Evolutionary conservation across 2,329 filamentous ascomycete species (phyloP).

Genomic region (Phyllosticta citrichinensis): DNA sequence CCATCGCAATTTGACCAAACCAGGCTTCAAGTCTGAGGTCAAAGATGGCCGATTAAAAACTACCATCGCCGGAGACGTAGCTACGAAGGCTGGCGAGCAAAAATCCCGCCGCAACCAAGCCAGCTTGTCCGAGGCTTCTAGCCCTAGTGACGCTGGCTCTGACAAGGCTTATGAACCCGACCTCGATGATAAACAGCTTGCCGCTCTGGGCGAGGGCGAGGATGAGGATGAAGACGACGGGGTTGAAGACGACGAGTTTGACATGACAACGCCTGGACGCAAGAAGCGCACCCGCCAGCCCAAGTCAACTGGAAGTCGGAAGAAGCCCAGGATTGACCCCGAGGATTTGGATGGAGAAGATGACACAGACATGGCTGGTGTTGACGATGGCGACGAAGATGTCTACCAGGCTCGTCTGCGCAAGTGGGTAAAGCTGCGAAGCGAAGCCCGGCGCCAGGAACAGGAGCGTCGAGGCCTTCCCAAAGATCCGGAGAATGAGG

Average conservation of each 20-base stretch:
- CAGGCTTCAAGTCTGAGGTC: slow-evolving; percentile 32
- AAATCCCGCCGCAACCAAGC: slow-evolving; percentile 3
- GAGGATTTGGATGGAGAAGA: slow-evolving; percentile 18
- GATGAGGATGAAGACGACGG: slow-evolving; percentile 24
- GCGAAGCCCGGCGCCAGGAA: slow-evolving; percentile 45
- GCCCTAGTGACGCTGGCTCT: slow-evolving; percentile 23
- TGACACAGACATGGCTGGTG: slow-evolving; percentile 46
- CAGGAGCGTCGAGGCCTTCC: not conserved
- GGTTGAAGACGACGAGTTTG: slow-evolving; percentile 28
- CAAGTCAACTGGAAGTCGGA: slow-evolving; percentile 18
- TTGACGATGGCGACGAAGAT: slow-evolving; percentile 84
- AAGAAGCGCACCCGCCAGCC: slow-evolving; percentile 31
- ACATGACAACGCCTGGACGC: slow-evolving; percentile 27
- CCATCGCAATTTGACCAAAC: slow-evolving; percentile 39
- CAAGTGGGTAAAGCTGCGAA: slow-evolving; percentile 61
- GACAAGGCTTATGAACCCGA: slow-evolving; percentile 34
- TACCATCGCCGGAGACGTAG: slow-evolving; percentile 15
- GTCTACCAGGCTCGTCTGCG: slow-evolving; percentile 67
- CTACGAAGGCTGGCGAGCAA: slow-evolving; percentile 23
- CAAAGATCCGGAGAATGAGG: slow-evolving; percentile 27
- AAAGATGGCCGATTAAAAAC: not conserved
- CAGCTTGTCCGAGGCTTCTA: slow-evolving; percentile 12
- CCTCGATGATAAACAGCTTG: slow-evolving; percentile 29
- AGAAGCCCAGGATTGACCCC: slow-evolving; percentile 15
- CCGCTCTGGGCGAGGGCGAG: slow-evolving; percentile 29